Percentiles rank a stretch among this genome's conserved stretches.
Evolutionary conservation across 306 rosid genomes (phyloP).

Genomic region (Acmispon strigosus): DNA sequence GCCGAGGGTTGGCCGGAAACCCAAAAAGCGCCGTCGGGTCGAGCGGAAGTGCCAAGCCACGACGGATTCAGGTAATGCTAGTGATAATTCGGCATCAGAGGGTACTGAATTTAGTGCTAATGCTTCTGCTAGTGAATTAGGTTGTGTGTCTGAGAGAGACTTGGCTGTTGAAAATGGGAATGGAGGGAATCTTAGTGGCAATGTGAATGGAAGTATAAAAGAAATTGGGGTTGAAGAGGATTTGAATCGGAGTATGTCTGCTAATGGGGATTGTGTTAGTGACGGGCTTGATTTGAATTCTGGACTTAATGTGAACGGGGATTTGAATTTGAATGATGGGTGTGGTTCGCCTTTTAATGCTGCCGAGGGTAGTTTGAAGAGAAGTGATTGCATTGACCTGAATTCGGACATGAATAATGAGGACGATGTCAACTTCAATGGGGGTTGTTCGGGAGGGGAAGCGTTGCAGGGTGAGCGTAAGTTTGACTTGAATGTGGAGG

Average conservation of each 20-base stretch:
- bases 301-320: conserved; percentile 46
- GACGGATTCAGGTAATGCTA: conserved; percentile 43
- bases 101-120: conserved; percentile 27
- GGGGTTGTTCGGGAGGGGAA: conserved; percentile 18
- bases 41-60: conserved; percentile 23
- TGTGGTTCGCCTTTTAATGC: conserved; percentile 13
- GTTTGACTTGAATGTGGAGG: conserved; percentile 83
- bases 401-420: conserved; percentile 65
- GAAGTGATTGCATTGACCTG: conserved; percentile 63
- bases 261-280: conserved; percentile 36
- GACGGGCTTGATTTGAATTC: conserved; percentile 74
- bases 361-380: conserved; percentile 25
- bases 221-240: conserved; percentile 20
- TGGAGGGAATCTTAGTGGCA: conserved; percentile 31
- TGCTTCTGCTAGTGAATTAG: conserved; percentile 18
- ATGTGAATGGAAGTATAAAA: conserved; percentile 28
- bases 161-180: conserved; percentile 22
- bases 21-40: conserved; percentile 56
- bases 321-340: conserved; percentile 40
- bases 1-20: conserved; percentile 50
- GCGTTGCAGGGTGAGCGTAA: conserved; percentile 39
- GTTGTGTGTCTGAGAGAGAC: conserved; percentile 21
- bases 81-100: conserved; percentile 21
- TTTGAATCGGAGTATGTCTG: conserved; percentile 27
- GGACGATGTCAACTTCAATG: conserved; percentile 30